A percentile compares a stretch with the other conserved stretches of the same genome.
Conservation (phyloP, 1,139 yeast genomes). For the Zygoascus meyerae region DNA sequence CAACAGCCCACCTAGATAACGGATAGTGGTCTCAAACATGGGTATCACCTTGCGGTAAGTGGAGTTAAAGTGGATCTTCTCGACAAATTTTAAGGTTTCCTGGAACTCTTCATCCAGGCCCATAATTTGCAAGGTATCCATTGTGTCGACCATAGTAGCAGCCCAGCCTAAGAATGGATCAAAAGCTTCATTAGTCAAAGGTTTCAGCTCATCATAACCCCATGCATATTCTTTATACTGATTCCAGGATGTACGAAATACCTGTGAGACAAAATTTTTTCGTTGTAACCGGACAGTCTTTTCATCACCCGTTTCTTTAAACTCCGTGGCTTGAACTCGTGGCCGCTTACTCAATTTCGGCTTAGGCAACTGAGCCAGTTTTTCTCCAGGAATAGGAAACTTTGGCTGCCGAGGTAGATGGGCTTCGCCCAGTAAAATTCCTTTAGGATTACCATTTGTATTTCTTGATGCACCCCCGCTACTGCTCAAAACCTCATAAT, state of each 20-base stretch:
- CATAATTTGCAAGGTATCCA: constrained; percentile 65
- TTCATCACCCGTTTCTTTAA: constrained; percentile 13
- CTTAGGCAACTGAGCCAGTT: constrained; percentile 13
- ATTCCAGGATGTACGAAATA: constrained; percentile 54
- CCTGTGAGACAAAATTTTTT: constrained; percentile 44
- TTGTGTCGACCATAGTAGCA: constrained; percentile 55
- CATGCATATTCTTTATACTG: constrained; percentile 55
- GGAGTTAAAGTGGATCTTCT: constrained; percentile 47
- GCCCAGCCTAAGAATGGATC: constrained; percentile 47
- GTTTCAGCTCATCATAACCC: constrained; percentile 60
- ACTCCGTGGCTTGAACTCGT: constrained; percentile 19
- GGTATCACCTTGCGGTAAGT: constrained; percentile 45
- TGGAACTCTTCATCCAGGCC: constrained; percentile 49
- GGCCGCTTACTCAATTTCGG: constrained; percentile 7
- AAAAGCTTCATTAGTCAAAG: constrained; percentile 31
- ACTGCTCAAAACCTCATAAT: constrained; percentile 10
- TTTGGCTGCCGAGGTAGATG: constrained; percentile 22
- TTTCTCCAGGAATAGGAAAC: constrained; percentile 18
- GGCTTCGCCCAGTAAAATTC: constrained; percentile 7
- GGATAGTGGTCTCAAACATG: constrained; percentile 64
- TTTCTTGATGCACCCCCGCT: constrained; percentile 11
- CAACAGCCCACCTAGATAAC: constrained; percentile 67
- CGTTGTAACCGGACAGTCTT: constrained; percentile 26
- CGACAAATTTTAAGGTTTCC: constrained; percentile 48
- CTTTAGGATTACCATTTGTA: neutral